Conservation (phyloP, 2,329 filamentous ascomycete genomes). For the Alternaria novae-zelandiae region DNA sequence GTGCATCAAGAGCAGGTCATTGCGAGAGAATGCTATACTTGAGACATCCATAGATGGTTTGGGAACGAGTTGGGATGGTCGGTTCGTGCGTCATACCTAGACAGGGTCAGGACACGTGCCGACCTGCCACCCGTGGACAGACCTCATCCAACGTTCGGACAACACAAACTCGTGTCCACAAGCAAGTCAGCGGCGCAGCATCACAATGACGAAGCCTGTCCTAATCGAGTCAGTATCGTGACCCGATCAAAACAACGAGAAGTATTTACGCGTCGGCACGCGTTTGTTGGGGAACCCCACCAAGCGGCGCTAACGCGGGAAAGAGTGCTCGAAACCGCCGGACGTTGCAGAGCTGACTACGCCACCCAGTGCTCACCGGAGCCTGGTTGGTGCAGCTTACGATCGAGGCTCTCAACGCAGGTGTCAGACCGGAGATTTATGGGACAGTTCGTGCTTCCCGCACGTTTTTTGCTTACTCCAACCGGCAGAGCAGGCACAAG, state of each 20-base stretch:
- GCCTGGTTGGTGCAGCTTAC: slow-evolving; percentile 5
- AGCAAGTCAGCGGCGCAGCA: not conserved
- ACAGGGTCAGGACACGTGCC: not conserved
- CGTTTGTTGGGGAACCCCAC: slow-evolving; percentile 23
- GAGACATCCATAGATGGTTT: not conserved
- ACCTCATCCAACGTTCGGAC: not conserved
- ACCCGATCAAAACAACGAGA: not conserved
- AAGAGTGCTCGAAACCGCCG: slow-evolving; percentile 17
- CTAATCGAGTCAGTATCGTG: not conserved
- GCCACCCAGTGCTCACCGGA: slow-evolving; percentile 9
- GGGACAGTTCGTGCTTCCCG: not conserved
- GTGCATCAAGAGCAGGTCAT: not conserved
- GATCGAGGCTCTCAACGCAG: slow-evolving; percentile 2
- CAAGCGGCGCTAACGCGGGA: slow-evolving; percentile 13
- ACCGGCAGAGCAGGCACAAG: not conserved
- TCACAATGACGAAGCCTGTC: not conserved
- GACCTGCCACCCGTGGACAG: not conserved
- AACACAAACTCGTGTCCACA: not conserved
- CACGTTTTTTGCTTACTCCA: not conserved
- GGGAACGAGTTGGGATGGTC: not conserved
- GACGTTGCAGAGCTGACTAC: slow-evolving; percentile 19
- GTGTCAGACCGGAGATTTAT: slow-evolving; percentile 8
- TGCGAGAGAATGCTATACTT: not conserved
- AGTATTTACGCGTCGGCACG: slow-evolving; percentile 17
- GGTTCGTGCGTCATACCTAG: not conserved